Evolutionary conservation across 805 yeast genomes (phyloP).

Genomic region (Candida hispaniensis): DNA sequence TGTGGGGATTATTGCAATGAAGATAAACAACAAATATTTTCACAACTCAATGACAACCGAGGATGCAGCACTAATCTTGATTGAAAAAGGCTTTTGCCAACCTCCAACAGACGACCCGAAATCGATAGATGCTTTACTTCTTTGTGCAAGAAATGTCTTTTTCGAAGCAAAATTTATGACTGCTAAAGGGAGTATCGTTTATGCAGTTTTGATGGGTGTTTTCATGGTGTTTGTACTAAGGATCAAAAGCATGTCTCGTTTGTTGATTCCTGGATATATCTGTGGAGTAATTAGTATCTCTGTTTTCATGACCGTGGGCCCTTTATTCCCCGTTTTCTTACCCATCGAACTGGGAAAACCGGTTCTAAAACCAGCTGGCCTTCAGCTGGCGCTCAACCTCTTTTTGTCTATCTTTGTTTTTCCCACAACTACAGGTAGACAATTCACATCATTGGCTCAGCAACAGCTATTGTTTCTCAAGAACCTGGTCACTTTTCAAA

Average conservation of each 20-base stretch:
- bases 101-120: background rate
- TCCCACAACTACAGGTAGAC: slow-evolving; percentile 6
- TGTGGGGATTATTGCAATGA: slow-evolving; percentile 9
- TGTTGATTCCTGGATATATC: slow-evolving; percentile 12
- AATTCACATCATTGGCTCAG: slow-evolving; percentile 1
- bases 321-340: slow-evolving; percentile 1
- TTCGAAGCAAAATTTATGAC: slow-evolving; percentile 3
- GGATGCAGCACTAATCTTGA: background rate
- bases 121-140: background rate
- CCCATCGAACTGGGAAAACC: slow-evolving; percentile 1
- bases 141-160: background rate
- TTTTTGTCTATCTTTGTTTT: slow-evolving; percentile 1
- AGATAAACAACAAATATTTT: slow-evolving; percentile 10
- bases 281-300: slow-evolving; percentile 11
- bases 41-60: slow-evolving; percentile 9
- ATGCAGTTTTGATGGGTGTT: slow-evolving; percentile 3
- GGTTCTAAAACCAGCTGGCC: slow-evolving; percentile 5
- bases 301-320: slow-evolving; percentile 5
- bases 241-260: slow-evolving; percentile 13
- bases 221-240: slow-evolving; percentile 13
- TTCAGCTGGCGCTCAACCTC: slow-evolving; percentile 11
- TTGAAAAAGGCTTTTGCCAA: slow-evolving; percentile 1
- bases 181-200: slow-evolving; percentile 4
- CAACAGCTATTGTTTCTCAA: slow-evolving; percentile 1
- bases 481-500: slow-evolving; percentile 3